Evolutionary conservation across 495 filamentous ascomycete species (phyloP).

Genomic region (Talaromyces thailandensis): DNA sequence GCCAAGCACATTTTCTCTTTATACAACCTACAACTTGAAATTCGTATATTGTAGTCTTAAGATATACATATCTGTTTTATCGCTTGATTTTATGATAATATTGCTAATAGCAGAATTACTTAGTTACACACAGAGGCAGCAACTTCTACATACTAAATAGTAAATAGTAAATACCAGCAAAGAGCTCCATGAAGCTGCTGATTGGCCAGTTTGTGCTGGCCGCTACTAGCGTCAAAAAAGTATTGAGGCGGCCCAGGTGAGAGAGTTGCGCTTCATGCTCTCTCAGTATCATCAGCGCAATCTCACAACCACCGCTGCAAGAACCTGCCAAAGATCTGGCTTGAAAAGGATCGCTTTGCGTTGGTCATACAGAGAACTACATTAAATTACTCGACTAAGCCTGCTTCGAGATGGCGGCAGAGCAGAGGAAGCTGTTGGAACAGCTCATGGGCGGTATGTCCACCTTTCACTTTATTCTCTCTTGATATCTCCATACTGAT

Average conservation of each 20-base stretch:
- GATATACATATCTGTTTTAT: neutral
- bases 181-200: neutral
- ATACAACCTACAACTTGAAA: neutral
- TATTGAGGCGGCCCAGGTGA: neutral
- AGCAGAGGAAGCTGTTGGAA: slow-evolving; percentile 93
- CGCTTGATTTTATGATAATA: neutral
- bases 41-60: neutral
- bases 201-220: slow-evolving; percentile 11
- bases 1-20: neutral
- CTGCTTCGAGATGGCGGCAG: slow-evolving; percentile 63
- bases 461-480: neutral
- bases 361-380: neutral
- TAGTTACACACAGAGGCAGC: neutral
- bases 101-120: neutral
- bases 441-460: slow-evolving; percentile 55
- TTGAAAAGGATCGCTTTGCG: neutral
- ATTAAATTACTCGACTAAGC: neutral
- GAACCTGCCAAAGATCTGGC: neutral
- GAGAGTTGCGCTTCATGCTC: neutral
- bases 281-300: neutral
- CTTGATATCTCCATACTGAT: neutral
- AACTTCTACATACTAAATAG: too few species aligned
- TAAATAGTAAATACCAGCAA: neutral
- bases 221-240: slow-evolving; percentile 18
- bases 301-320: neutral